Evolutionary conservation across 176 grass and related monocot genomes (phyloP), one percentile per base, ranked within the genome.

Genomic region (Hyparrhenia diplandra): DNA sequence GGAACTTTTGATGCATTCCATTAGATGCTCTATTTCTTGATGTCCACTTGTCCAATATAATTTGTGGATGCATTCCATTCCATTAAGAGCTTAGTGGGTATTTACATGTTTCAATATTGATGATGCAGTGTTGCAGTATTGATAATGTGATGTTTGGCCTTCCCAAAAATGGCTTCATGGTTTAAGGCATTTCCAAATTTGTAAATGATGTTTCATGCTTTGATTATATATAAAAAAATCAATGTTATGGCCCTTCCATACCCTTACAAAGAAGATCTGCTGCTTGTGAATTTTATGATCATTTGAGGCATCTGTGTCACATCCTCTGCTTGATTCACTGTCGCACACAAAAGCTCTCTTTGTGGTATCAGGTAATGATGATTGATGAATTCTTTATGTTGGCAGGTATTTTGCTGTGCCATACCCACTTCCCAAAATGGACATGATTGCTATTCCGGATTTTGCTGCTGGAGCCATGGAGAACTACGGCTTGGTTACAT

Each of bases 371-470:
- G 8, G 68, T 85, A 46, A 82, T 77, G 57, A 63, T 42, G 28
- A 73, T 27, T 60, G 21, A 55, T 55, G 52, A 58, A 37, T 83
- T 17, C 10, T 64, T 78, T 69, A 35, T 85, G 13, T 85, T 69
- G 70, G 36, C 69, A 98, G 95, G 65, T 98, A 98, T 77, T 98
- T 98, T 81, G 86, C 87, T 81, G 88, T 92, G 57, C 90, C 92
- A 45, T 98, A 91, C 62, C 82, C 92, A 64, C 88, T 98, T 62
- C 95, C 95, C 7, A 98, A 98, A 82, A 87, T 98, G 90, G 95
- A 98, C 47, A 98, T 98, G 95, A 89, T 98, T 86, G 95, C 90
- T 39, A 91, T 98, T 89, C 92, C 95, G 47, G 88, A 93, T 94
- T 93, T 94, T 89, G 82, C 92, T 2, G 28, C 84, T 72, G 90